Base-by-base conservation (phyloP, 2,329 filamentous ascomycete species). In the Hawksworthiomyces lignivorus region DNA sequence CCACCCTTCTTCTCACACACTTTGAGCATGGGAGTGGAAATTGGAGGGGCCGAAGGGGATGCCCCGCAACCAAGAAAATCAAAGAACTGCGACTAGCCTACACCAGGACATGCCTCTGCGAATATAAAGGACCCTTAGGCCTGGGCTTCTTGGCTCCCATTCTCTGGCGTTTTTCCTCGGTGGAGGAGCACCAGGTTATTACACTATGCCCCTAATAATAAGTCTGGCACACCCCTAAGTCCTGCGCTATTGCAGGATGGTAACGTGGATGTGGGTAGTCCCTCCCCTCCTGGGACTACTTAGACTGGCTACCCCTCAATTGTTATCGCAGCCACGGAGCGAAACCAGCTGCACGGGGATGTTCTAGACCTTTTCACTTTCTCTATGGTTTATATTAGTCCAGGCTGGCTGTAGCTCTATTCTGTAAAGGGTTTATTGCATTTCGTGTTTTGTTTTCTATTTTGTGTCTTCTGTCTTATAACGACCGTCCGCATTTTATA, bases 281-380 rank as follows among this genome's bases (percentile, higher is more conserved):
- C 39, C 31, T 39, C 39, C 31, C 29, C 32, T 44, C 37, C 28
- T 45, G 18, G 30, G 38, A 18, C 32, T 15, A 21, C 34, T 34
- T 41, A 41, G 33, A 19, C 29, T 29, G 37, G 28, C 38, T 45
- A 45, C 43, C 43, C 43, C 43, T 45, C 43, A 45, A 45, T 45
- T 42, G 43, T 38, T 45, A 45, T 45, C 39, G 43, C 39, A 31
- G 29, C 43, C 28, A 35, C 39, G 34, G 43, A 39, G 27, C 26
- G 35, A 31, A 27, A 38, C 43, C 38, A 41, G 30, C 22, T 41
- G 35, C 34, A 45, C 39, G 43, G 43, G 12, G 43, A 45, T 39
- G 43, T 29, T 45, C 43, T 45, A 45, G 43, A 45, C 43, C 43
- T 36, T 35, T 42, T 42, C 22, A 26, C 26, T 38, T 17, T 33